Evolutionary conservation across 2,329 filamentous ascomycete species (phyloP).

Genomic region (Colletotrichum liaoningense): DNA sequence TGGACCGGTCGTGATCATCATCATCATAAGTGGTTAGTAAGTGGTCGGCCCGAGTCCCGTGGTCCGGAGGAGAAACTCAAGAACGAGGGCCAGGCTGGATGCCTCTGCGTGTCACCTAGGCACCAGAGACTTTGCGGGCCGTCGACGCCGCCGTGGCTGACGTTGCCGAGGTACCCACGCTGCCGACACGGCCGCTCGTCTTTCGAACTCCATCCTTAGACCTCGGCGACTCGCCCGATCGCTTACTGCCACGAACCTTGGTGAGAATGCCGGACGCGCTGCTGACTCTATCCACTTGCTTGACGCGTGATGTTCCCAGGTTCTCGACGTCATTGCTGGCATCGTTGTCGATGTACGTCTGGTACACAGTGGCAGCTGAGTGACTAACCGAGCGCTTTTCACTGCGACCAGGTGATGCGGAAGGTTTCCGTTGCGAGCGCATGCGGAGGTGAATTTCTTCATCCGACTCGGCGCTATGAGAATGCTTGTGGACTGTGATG

Average conservation of each 20-base stretch:
- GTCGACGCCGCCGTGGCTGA: constrained; percentile 57
- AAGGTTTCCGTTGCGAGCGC: constrained; percentile 74
- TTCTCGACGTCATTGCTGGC: constrained; percentile 79
- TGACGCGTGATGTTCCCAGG: constrained; percentile 69
- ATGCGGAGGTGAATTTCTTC: constrained; percentile 86
- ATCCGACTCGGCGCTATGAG: constrained; percentile 76
- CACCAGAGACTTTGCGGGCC: constrained; percentile 65
- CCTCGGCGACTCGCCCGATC: constrained; percentile 62
- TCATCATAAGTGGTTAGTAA: constrained; percentile 49
- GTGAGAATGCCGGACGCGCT: constrained; percentile 68
- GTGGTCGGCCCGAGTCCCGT: constrained; percentile 34
- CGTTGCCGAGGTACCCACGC: constrained; percentile 57
- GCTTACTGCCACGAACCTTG: constrained; percentile 74
- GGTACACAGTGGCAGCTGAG: constrained; percentile 77
- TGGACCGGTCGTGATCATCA: constrained; percentile 57
- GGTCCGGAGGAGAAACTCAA: constrained; percentile 21
- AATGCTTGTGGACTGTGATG: constrained; percentile 70
- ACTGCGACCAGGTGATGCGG: constrained; percentile 69
- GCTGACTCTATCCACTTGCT: constrained; percentile 63
- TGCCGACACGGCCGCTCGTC: constrained; percentile 74
- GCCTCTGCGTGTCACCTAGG: constrained; percentile 45
- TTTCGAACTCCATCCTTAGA: constrained; percentile 71
- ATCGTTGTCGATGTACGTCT: constrained; percentile 71
- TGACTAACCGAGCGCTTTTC: constrained; percentile 82
- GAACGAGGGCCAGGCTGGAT: constrained; percentile 15